These are phyloP conservation scores for Selaginella moellendorffii DNA, from an alignment of 75 land plant genomes.

Conservation along the genomic window DNA sequence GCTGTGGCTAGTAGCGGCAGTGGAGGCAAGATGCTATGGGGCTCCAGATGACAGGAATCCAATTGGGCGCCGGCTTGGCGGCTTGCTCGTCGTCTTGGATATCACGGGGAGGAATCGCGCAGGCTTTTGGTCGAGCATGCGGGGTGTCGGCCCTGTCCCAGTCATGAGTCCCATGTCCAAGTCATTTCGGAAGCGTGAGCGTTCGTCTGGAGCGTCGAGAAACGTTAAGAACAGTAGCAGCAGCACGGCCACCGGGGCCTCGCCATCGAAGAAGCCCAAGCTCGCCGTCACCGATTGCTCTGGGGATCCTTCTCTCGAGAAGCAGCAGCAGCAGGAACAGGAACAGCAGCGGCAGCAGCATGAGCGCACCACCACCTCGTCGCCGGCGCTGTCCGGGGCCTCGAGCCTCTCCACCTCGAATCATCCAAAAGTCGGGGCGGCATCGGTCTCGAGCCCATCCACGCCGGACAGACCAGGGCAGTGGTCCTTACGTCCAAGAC, in stretches of 20 bases:
- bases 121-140: background rate
- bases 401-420: background rate
- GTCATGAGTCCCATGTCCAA: background rate
- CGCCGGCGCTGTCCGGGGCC: background rate
- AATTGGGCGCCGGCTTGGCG: background rate
- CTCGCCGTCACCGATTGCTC: too few relatives aligned
- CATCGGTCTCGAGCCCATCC: background rate
- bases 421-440: background rate
- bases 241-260: background rate
- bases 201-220: too few relatives aligned
- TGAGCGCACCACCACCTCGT: too few relatives aligned
- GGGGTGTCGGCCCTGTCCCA: background rate
- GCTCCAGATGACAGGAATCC: background rate
- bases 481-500: conserved; percentile 34
- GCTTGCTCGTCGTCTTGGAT: too few relatives aligned
- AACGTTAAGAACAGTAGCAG: background rate
- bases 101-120: background rate
- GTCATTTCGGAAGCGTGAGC: background rate
- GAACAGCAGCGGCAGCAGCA: too few relatives aligned
- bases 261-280: background rate
- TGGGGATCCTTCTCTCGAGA: too few relatives aligned
- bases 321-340: too few relatives aligned
- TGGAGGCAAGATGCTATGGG: too few relatives aligned
- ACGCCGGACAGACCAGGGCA: background rate
- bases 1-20: background rate